Conservation (phyloP, 1,284 basidiomycete species). For the Fereydounia khargensis region DNA sequence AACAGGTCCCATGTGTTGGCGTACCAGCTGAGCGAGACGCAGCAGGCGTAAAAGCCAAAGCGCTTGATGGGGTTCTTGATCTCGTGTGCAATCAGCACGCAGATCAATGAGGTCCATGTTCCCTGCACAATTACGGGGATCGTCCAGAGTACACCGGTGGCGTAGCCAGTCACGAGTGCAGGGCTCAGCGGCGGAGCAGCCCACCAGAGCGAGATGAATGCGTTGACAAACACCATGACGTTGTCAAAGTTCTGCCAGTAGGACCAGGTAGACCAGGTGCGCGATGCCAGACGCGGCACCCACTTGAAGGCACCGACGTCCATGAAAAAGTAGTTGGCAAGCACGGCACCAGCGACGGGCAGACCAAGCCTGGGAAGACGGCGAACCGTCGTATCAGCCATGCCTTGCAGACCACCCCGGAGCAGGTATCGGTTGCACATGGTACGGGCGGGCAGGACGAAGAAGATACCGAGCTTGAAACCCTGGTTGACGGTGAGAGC, state of each 20-base stretch:
- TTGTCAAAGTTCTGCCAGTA: conserved; percentile 49
- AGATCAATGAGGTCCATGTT: conserved; percentile 41
- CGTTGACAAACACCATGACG: conserved; percentile 39
- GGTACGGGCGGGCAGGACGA: conserved; percentile 43
- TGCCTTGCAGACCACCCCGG: conserved; percentile 35
- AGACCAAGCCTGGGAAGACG: conserved; percentile 46
- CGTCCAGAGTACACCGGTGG: conserved; percentile 52
- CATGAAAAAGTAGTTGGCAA: conserved; percentile 49
- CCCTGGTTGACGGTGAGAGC: conserved; percentile 42
- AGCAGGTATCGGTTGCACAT: conserved; percentile 47
- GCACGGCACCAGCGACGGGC: conserved; percentile 39
- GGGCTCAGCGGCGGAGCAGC: conserved; percentile 36
- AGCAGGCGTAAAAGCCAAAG: conserved; percentile 40
- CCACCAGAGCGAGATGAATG: conserved; percentile 47
- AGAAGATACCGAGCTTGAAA: conserved; percentile 46
- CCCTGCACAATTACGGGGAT: conserved; percentile 48
- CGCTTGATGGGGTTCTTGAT: conserved; percentile 47
- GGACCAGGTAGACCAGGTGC: conserved; percentile 49
- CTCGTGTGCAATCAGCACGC: conserved; percentile 44
- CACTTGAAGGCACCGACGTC: conserved; percentile 44
- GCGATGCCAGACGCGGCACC: conserved; percentile 41
- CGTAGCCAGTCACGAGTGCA: conserved; percentile 38
- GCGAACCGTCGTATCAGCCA: conserved; percentile 39
- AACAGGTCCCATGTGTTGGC: conserved; percentile 47
- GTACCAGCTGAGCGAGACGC: conserved; percentile 44